Base-by-base conservation (phyloP, 2,329 filamentous ascomycete genomes). In the Amauroascus niger region DNA sequence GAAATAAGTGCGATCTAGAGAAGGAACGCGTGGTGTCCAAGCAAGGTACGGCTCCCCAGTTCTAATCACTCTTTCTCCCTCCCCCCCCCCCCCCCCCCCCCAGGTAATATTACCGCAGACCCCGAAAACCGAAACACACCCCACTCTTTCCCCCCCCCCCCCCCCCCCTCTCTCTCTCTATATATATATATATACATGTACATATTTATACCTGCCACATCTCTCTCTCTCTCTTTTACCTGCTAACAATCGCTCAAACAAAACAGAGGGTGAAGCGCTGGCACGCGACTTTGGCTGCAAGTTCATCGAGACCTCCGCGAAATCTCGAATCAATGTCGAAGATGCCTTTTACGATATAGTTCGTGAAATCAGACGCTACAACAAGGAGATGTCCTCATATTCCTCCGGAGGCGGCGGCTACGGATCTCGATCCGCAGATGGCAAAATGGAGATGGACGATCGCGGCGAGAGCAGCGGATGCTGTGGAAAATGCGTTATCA, bases 1-100 rank as follows among this genome's bases (percentile, higher is more conserved):
- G 89, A 64, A 98, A 98, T 82, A 98, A 98, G 80, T 96, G 91
- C 75, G 93, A 98, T 88, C 76, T 98, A 70, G 91, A 96, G 67
- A 78, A 79, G 63, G 91, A 98, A 74, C 82, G 93, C 67, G 87
- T 91, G 65, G 93, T 98, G 56, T 86, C 88, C 60, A 84, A 86
- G 76, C 84, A 94, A 82, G 91, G 91, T 95, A 79, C 60, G 82
- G 74, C 2, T 41, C 8, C 11, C 22, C 9, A 24, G 16, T 13
- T n/a, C 18, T n/a, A 14, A 35, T 6, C 14, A 11, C 14, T 13
- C 33, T 14, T 14, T 18, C 28, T 41, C n/a, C n/a, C n/a, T n/a
- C n/a, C n/a, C n/a, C n/a, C n/a, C n/a, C n/a, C n/a, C n/a, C n/a
- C n/a, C n/a, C n/a, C n/a, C n/a, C n/a, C n/a, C n/a, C n/a, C n/a